Base-by-base conservation (phyloP, 768 basidiomycete genomes). In the Mrakia hoshinonis region DNA sequence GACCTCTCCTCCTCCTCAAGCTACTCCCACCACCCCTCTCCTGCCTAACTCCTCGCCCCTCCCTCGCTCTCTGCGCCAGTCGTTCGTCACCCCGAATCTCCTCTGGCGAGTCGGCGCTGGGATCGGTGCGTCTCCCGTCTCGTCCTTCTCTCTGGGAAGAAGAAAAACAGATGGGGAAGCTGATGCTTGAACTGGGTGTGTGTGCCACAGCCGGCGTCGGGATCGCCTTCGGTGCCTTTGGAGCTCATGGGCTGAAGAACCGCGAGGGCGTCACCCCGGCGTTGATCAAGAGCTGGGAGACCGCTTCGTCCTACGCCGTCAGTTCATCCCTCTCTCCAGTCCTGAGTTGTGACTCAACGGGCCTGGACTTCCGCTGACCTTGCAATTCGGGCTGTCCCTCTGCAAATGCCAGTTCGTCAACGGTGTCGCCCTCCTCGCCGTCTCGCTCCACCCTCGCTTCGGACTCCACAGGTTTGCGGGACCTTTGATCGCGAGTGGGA, bases 241-340 rank as follows among this genome's bases (percentile, higher is more conserved):
- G 70, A 1, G 20, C 70, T 31, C 70, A 72, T n/a, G 64, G 65
- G 11, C 52, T 72, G 31, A 72, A 72, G 66, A 67, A 66, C 38
- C 34, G 62, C 6, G 49, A 34, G 4, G 69, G 69, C 12, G 63
- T 70, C 26, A 70, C 69, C 7, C 69, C 69, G 11, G 58, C 58
- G 31, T 31, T 61, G 36, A 69, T 69, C 31, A 47, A 69, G 11
- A 38, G 58, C 22, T 66, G 70, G 70, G 70, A 72, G 36, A 72
- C 70, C 18, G 70, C 70, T 34, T 36, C 46, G 2, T 52, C 58
- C 15, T 72, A 72, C 24, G 65, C 65, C 1, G 65, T 61, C 4
- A 18, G 58, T 61, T 9, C 18, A 2, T 36, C 4, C 9, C 1
- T 36, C 13, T 29, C 24, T 29, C 29, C 26, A 20, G 15, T 31